Percentiles rank a stretch among this genome's conserved stretches.
These are phyloP conservation scores for Phalaenopsis equestris DNA, from an alignment of 106 monocot species.

Conservation along the genomic window DNA sequence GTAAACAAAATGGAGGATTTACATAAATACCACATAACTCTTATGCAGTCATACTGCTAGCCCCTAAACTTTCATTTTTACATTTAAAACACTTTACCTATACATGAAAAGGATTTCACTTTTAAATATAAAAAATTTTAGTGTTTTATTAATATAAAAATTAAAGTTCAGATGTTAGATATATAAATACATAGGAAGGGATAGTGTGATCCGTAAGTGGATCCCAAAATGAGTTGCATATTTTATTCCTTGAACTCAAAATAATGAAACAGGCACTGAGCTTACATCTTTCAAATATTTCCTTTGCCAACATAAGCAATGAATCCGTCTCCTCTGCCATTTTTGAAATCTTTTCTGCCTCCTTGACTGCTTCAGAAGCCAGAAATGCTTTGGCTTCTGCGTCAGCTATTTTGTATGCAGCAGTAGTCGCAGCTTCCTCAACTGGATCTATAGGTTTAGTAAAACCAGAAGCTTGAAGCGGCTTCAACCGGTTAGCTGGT, in stretches of 20 bases:
- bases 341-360: constrained; percentile 54
- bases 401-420: constrained; percentile 68
- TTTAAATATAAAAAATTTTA: too few species aligned
- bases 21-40: too few species aligned
- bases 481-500: constrained; percentile 19
- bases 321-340: constrained; percentile 76
- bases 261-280: not conserved
- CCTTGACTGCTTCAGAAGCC: constrained; percentile 77
- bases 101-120: too few species aligned
- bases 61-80: too few species aligned
- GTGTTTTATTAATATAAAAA: too few species aligned
- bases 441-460: constrained; percentile 9
- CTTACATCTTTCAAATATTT: constrained; percentile 76
- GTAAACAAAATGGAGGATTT: not conserved
- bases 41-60: not conserved
- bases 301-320: constrained; percentile 46
- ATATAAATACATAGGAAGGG: too few species aligned
- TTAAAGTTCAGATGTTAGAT: too few species aligned
- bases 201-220: too few species aligned
- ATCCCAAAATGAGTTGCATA: too few species aligned
- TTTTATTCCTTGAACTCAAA: not conserved
- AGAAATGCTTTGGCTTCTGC: constrained; percentile 76
- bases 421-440: constrained; percentile 36
- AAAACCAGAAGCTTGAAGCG: constrained; percentile 12
- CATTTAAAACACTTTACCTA: too few species aligned